phyloP scores from a whole-genome alignment of 2,329 filamentous ascomycete species.

The Cyanodermella asteris region DNA sequence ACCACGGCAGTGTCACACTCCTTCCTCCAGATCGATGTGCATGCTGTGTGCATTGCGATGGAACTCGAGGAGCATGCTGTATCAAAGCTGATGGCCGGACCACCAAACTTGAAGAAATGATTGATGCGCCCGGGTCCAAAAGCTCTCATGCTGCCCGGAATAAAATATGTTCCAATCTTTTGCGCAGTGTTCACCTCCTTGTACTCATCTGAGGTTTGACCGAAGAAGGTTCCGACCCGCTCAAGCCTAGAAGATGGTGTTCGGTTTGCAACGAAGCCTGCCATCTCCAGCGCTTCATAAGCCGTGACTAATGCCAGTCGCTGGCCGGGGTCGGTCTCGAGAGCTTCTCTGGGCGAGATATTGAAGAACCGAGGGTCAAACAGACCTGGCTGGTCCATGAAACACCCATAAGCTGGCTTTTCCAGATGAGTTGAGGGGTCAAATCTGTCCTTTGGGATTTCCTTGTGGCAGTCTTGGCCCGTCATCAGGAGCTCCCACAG shows the following conservation, averaged over 20 bases:
- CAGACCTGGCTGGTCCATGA: slow-evolving; percentile 44
- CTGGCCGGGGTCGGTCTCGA: slow-evolving; percentile 31
- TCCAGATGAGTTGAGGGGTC: slow-evolving; percentile 45
- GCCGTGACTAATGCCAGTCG: slow-evolving; percentile 49
- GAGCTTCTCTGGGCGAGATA: slow-evolving; percentile 46
- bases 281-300: slow-evolving; percentile 56
- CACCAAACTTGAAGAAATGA: slow-evolving; percentile 46
- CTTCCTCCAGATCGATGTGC: slow-evolving; percentile 41
- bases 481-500: slow-evolving; percentile 49
- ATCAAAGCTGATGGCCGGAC: slow-evolving; percentile 41
- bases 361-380: slow-evolving; percentile 60
- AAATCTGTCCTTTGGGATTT: slow-evolving; percentile 44
- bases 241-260: slow-evolving; percentile 35
- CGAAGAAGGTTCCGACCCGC: slow-evolving; percentile 43
- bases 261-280: slow-evolving; percentile 44
- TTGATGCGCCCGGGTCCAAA: slow-evolving; percentile 36
- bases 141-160: slow-evolving; percentile 30
- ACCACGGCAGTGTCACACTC: slow-evolving; percentile 54
- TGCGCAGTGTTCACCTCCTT: slow-evolving; percentile 44
- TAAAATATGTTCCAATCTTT: slow-evolving; percentile 39
- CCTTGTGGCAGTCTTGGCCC: slow-evolving; percentile 45
- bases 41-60: slow-evolving; percentile 40
- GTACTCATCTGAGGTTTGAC: slow-evolving; percentile 46
- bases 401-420: slow-evolving; percentile 47
- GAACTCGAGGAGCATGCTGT: slow-evolving; percentile 46